A percentile compares a stretch with the other conserved stretches of the same genome.
Evolutionary conservation across 208 protist species (phyloP).

Genomic region (Porcisia deanei): DNA sequence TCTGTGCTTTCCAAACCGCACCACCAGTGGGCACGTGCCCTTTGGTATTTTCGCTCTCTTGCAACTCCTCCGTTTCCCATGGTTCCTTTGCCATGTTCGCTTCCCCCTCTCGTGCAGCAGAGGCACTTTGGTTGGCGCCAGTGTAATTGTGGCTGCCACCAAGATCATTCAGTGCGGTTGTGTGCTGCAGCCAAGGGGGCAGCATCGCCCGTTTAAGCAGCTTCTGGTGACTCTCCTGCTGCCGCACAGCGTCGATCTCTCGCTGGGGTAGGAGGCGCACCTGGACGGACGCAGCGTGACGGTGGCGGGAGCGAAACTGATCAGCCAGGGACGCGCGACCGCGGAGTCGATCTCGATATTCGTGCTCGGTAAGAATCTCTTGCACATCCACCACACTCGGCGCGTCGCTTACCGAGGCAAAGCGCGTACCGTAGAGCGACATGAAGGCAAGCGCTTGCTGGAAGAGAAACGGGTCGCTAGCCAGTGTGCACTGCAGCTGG

Average conservation of each 20-base stretch:
- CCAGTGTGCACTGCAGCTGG: constrained; percentile 44
- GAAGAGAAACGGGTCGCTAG: constrained; percentile 82
- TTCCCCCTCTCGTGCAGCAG: not conserved
- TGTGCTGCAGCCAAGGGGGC: constrained; percentile 78
- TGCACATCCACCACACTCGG: constrained; percentile 59
- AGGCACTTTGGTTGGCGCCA: not conserved
- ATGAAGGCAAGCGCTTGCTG: constrained; percentile 86
- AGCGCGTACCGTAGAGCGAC: constrained; percentile 55
- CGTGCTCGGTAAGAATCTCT: constrained; percentile 77
- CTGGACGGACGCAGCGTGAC: constrained; percentile 57
- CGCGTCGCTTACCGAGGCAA: constrained; percentile 73
- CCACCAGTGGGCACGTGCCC: constrained; percentile 8
- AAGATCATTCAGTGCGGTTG: constrained; percentile 9
- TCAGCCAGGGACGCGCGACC: constrained; percentile 66
- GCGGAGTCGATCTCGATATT: constrained; percentile 64
- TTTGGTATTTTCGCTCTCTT: not conserved
- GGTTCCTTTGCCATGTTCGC: not conserved
- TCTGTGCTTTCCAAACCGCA: constrained; percentile 9
- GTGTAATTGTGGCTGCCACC: constrained; percentile 6
- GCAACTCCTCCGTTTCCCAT: not conserved
- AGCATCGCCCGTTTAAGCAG: constrained; percentile 74
- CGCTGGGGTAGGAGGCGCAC: constrained; percentile 56
- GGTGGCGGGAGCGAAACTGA: constrained; percentile 80
- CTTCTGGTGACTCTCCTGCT: constrained; percentile 53
- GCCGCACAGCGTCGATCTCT: constrained; percentile 46